Evolutionary conservation across 108 stramenopile genomes (phyloP), one percentile per base, ranked within the genome.

Genomic region (Cyclotella distinguenda): DNA sequence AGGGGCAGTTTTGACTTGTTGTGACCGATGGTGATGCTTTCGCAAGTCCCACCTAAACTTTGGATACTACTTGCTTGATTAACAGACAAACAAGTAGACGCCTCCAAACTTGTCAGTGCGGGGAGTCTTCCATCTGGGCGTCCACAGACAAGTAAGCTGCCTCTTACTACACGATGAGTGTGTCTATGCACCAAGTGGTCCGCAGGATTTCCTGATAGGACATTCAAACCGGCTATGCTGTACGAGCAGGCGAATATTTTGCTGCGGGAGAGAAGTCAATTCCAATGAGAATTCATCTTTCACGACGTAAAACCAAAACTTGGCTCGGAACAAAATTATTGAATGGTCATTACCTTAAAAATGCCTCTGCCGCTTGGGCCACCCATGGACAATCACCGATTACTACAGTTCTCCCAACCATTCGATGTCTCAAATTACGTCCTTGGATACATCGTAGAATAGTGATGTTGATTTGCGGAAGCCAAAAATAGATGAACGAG

Each of bases 391-490:
- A 66, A 56, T 86, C 86, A 21, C 72, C 86, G 21, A 86, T 43
- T 4, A 86, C 86, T 8, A 86, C 76, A 51, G 86, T 86, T n/a
- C 86, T 80, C n/a, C 77, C 81, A 22, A 83, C 86, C 66, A 83
- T 77, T 4, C 86, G 73, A 47, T 83, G 82, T 35, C 78, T 44
- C 12, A 84, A 30, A 39, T 77, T 72, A 11, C 86, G 74, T 13
- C 78, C 49, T 66, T 84, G 70, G 4, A 76, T 16, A 34, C 74
- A 19, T 38, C 84, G 74, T 25, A 80, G 34, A 56, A 82, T 66
- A 7, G 38, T 49, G 3, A 81, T 66, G 42, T 82, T 78, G 21
- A 75, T 78, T 59, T 86, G 77, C n/a, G 78, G 81, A 10, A 86
- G 44, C 59, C 57, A 86, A 42, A 86, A 76, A 61, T 82, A 86